Percentiles rank a stretch among this genome's conserved stretches.
Evolutionary conservation across 305 asterid genomes (phyloP).

Genomic region (Solanum aculeatissimum): DNA sequence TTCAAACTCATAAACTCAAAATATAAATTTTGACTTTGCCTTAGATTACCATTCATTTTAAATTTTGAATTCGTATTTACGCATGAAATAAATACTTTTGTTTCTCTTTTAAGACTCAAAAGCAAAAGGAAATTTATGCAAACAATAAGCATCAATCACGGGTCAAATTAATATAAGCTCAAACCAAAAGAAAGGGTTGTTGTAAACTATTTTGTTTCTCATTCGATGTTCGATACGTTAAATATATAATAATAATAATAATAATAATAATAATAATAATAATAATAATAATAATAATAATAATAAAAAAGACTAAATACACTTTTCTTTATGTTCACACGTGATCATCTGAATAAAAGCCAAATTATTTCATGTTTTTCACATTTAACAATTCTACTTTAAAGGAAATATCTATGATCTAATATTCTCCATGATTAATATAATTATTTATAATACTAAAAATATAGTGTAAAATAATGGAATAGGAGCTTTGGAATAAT

Average conservation of each 20-base stretch:
- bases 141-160: background rate
- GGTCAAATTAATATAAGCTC: background rate
- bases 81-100: too few relatives aligned
- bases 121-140: too few relatives aligned
- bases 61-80: too few relatives aligned
- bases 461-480: background rate
- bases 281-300: too few relatives aligned
- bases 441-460: background rate
- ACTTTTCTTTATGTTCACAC: background rate
- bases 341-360: background rate
- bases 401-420: background rate
- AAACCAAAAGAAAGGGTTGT: background rate
- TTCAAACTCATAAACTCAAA: too few relatives aligned
- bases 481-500: too few relatives aligned
- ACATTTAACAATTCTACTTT: background rate
- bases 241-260: too few relatives aligned
- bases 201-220: background rate
- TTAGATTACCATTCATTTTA: too few relatives aligned
- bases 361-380: background rate
- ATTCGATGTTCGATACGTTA: too few relatives aligned
- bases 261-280: too few relatives aligned
- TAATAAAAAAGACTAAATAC: too few relatives aligned
- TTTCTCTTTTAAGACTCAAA: background rate
- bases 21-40: too few relatives aligned
- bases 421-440: background rate